These are phyloP conservation scores for Rhizopus delemar DNA, from an alignment of 371 early-diverging fungal species.

Conservation along the genomic window DNA sequence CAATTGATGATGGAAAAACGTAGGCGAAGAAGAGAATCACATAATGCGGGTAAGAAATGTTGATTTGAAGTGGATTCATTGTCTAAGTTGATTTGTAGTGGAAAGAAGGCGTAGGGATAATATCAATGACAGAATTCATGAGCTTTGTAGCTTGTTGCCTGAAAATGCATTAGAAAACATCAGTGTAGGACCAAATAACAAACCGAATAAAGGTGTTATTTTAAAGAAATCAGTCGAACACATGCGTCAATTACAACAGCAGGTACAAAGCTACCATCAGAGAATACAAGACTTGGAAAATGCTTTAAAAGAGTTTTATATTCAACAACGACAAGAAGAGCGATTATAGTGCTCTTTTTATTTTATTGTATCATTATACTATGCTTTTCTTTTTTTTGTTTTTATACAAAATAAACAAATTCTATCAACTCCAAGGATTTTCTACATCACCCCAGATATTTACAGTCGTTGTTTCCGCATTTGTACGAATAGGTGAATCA, in stretches of 20 bases:
- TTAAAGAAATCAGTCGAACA: slow-evolving; percentile 89
- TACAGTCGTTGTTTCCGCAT: neutral
- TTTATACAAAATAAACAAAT: slow-evolving; percentile 2
- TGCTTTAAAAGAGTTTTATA: slow-evolving; percentile 26
- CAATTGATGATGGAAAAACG: slow-evolving; percentile 76
- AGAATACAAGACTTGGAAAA: slow-evolving; percentile 74
- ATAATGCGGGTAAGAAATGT: slow-evolving; percentile 78
- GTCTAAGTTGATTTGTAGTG: slow-evolving; percentile 50
- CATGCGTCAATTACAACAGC: slow-evolving; percentile 72
- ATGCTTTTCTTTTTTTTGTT: neutral
- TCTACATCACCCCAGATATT: slow-evolving; percentile 14
- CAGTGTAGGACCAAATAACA: slow-evolving; percentile 71
- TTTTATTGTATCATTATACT: slow-evolving; percentile 2
- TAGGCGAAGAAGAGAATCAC: slow-evolving; percentile 89
- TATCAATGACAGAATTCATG: slow-evolving; percentile 96
- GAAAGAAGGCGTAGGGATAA: slow-evolving; percentile 94
- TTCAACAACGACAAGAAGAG: slow-evolving; percentile 1
- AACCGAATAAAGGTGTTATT: slow-evolving; percentile 83
- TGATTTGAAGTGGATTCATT: neutral
- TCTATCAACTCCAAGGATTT: slow-evolving; percentile 26
- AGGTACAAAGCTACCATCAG: slow-evolving; percentile 55
- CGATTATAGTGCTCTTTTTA: neutral
- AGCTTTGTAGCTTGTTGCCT: slow-evolving; percentile 83
- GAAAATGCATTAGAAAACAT: slow-evolving; percentile 59
- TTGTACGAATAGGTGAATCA: neutral